Evolutionary conservation across 495 filamentous ascomycete genomes (phyloP).

Genomic region (Aspergillus homomorphus): DNA sequence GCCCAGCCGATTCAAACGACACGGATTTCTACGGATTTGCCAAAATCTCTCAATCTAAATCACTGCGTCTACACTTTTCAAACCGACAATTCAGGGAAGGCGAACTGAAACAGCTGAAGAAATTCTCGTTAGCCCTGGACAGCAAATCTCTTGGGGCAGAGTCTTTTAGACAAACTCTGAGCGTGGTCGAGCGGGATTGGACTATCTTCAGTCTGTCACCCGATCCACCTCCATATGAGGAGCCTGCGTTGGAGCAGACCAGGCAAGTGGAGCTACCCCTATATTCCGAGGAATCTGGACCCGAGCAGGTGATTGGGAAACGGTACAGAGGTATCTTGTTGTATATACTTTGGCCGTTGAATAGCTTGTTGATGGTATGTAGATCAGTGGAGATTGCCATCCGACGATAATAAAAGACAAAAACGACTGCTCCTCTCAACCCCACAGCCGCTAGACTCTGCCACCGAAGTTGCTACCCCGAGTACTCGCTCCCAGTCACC

Average conservation of each 20-base stretch:
- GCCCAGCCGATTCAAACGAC: constrained; percentile 13
- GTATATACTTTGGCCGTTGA: constrained; percentile 13
- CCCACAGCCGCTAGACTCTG: constrained; percentile 15
- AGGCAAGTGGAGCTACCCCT: too few species aligned
- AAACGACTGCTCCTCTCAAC: constrained; percentile 17
- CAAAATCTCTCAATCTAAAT: constrained; percentile 21
- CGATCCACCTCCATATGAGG: constrained; percentile 19
- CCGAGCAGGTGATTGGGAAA: constrained; percentile 21
- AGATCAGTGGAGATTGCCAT: constrained; percentile 14
- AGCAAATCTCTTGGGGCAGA: constrained; percentile 12
- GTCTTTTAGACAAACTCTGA: constrained; percentile 17
- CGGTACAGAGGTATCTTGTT: constrained; percentile 19
- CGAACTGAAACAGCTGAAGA: constrained; percentile 17
- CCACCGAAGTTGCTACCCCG: constrained; percentile 21
- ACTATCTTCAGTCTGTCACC: constrained; percentile 14
- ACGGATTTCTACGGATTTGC: constrained; percentile 18
- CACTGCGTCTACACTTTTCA: constrained; percentile 19
- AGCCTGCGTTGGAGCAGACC: too few species aligned
- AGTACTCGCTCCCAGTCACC: constrained; percentile 19
- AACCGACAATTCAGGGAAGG: constrained; percentile 18
- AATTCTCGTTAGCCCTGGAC: constrained; percentile 13
- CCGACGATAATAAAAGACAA: constrained; percentile 16
- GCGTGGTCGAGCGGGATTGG: constrained; percentile 18
- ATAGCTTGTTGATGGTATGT: constrained; percentile 19
- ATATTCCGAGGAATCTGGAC: not conserved